phyloP scores from a whole-genome alignment of 2,329 filamentous ascomycete species.

The Microdochium paspali region DNA sequence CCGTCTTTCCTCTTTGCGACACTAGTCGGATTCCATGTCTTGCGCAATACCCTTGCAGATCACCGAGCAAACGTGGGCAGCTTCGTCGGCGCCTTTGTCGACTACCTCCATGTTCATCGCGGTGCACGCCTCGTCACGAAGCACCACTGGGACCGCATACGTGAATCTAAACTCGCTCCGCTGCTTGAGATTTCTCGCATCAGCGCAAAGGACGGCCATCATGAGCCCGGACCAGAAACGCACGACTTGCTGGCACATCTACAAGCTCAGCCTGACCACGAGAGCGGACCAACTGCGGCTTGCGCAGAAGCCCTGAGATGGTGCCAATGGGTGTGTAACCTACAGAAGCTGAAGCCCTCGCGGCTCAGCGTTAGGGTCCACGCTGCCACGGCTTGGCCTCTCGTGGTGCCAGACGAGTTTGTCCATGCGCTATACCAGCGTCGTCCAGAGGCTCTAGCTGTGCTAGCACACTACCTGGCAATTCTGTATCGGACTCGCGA shows the following conservation, averaged over 20 bases:
- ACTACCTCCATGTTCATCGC: slow-evolving; percentile 19
- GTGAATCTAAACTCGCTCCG: slow-evolving; percentile 12
- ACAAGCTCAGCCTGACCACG: neutral
- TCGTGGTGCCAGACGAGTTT: slow-evolving; percentile 20
- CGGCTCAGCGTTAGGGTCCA: slow-evolving; percentile 3
- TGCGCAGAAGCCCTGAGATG: slow-evolving; percentile 4
- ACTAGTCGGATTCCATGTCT: slow-evolving; percentile 22
- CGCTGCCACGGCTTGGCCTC: slow-evolving; percentile 23
- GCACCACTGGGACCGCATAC: slow-evolving; percentile 8
- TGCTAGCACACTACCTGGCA: slow-evolving; percentile 25
- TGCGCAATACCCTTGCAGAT: slow-evolving; percentile 23
- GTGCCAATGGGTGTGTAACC: slow-evolving; percentile 9
- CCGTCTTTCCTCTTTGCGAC: slow-evolving; percentile 20
- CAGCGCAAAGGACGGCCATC: neutral
- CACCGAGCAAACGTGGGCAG: slow-evolving; percentile 15
- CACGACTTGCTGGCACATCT: neutral
- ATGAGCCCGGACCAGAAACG: neutral
- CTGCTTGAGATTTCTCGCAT: slow-evolving; percentile 6
- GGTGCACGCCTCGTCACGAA: slow-evolving; percentile 14
- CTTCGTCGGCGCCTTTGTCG: slow-evolving; percentile 16
- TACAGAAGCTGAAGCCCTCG: neutral
- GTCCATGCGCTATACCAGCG: slow-evolving; percentile 17
- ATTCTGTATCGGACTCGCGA: slow-evolving; percentile 16
- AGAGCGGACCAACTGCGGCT: neutral
- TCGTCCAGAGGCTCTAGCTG: slow-evolving; percentile 22